phyloP scores from a whole-genome alignment of 768 basidiomycete genomes.

The Podaxis carcinomalis region DNA sequence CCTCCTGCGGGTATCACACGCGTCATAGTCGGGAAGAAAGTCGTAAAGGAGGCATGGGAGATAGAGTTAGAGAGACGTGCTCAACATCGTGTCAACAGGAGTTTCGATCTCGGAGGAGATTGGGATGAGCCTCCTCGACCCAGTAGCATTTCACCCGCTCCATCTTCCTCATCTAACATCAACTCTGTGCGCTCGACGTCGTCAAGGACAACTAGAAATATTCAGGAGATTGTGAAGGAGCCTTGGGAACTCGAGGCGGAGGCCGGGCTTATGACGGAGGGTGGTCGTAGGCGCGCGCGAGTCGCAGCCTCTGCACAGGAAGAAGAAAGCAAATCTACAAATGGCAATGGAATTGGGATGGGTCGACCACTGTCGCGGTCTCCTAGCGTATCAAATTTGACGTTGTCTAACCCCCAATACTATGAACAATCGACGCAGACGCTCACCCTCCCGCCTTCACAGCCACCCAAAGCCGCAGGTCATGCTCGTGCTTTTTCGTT shows the following conservation, averaged over 20 bases:
- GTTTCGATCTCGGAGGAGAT: conserved; percentile 26
- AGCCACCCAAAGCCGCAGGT: conserved; percentile 41
- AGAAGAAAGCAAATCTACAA: neutral
- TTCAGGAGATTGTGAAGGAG: conserved; percentile 49
- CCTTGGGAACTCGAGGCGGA: conserved; percentile 81
- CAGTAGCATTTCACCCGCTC: conserved; percentile 8
- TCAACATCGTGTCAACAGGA: conserved; percentile 34
- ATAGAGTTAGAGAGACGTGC: conserved; percentile 60
- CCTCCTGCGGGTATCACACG: conserved; percentile 47
- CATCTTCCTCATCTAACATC: conserved; percentile 5
- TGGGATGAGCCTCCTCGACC: conserved; percentile 19
- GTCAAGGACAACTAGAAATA: conserved; percentile 7
- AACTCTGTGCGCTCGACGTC: conserved; percentile 10
- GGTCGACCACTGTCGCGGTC: conserved; percentile 15
- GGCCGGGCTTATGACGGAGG: conserved; percentile 70
- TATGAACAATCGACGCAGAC: conserved; percentile 53
- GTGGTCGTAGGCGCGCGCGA: conserved; percentile 61
- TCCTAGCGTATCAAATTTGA: conserved; percentile 17
- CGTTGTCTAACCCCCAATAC: conserved; percentile 54
- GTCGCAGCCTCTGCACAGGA: conserved; percentile 40
- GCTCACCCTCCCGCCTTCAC: conserved; percentile 60
- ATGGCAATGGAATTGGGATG: neutral
- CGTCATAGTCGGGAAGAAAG: conserved; percentile 64
- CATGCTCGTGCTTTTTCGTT: conserved; percentile 66
- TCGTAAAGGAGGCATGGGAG: conserved; percentile 78